These are phyloP conservation scores for Neophaeococcomyces mojaviensis DNA, from an alignment of 2,329 filamentous ascomycete species.

Conservation along the genomic window DNA sequence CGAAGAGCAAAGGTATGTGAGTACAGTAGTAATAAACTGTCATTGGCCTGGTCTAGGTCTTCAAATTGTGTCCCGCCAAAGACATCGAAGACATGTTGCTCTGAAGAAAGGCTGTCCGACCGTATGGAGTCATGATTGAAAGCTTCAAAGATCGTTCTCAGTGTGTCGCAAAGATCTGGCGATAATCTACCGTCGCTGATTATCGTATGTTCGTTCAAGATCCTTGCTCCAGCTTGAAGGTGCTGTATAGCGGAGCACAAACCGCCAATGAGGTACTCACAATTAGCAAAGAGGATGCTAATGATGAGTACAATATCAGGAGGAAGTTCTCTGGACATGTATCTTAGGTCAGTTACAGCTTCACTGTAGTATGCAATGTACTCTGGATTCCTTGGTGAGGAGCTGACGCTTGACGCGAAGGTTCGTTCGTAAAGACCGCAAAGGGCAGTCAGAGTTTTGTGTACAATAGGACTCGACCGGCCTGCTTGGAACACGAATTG, in stretches of 20 bases:
- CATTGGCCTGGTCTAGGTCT: slow-evolving; percentile 3
- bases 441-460: slow-evolving; percentile 1
- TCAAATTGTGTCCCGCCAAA: neutral
- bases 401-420: neutral
- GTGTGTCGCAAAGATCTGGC: neutral
- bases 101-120: neutral
- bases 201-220: neutral
- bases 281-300: slow-evolving; percentile 5
- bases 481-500: slow-evolving; percentile 1
- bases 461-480: neutral
- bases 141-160: slow-evolving; percentile 1
- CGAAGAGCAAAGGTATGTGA: neutral
- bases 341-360: slow-evolving; percentile 3
- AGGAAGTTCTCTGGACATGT: neutral
- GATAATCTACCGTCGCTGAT: neutral
- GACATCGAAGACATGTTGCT: neutral
- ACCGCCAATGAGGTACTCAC: slow-evolving; percentile 4
- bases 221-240: slow-evolving; percentile 1
- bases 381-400: neutral
- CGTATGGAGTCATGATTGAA: neutral
- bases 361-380: slow-evolving; percentile 1
- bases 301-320: neutral
- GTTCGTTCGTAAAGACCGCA: slow-evolving; percentile 4
- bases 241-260: slow-evolving; percentile 1
- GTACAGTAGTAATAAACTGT: neutral